These are phyloP conservation scores for Fusarium avenaceum DNA, from an alignment of 2,329 filamentous ascomycete species.

Conservation along the genomic window DNA sequence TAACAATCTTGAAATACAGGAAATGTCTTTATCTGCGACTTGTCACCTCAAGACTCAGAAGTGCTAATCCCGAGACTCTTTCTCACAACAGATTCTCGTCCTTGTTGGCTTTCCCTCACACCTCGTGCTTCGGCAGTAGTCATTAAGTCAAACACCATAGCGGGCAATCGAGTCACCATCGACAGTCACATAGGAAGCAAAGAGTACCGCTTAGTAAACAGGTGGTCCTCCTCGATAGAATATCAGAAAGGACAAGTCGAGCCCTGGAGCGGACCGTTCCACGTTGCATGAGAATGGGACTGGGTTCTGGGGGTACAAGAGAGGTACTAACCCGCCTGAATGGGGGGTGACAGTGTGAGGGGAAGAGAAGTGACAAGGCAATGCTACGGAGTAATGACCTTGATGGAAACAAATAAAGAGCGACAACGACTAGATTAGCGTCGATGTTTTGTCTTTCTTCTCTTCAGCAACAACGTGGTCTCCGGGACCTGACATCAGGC, in stretches of 20 bases:
- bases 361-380: conserved; percentile 4
- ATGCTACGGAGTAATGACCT: neutral
- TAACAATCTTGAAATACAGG: too few species aligned
- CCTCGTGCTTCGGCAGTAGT: neutral
- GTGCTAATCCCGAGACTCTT: conserved; percentile 3
- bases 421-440: neutral
- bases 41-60: neutral
- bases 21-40: too few species aligned
- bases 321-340: conserved; percentile 25
- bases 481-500: conserved; percentile 14
- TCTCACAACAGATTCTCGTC: conserved; percentile 18
- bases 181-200: neutral
- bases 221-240: conserved; percentile 8
- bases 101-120: neutral
- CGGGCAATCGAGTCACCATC: neutral
- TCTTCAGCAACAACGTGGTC: neutral
- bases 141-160: conserved; percentile 6
- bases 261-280: conserved; percentile 36
- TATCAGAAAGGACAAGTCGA: conserved; percentile 24
- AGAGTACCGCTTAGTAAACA: conserved; percentile 3
- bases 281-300: conserved; percentile 36
- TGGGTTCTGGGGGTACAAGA: conserved; percentile 25
- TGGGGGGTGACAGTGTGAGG: conserved; percentile 1
- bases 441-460: neutral
- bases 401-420: neutral